Base-by-base conservation (phyloP, 129 eudicot genomes). In the Smallanthus sonchifolius region DNA sequence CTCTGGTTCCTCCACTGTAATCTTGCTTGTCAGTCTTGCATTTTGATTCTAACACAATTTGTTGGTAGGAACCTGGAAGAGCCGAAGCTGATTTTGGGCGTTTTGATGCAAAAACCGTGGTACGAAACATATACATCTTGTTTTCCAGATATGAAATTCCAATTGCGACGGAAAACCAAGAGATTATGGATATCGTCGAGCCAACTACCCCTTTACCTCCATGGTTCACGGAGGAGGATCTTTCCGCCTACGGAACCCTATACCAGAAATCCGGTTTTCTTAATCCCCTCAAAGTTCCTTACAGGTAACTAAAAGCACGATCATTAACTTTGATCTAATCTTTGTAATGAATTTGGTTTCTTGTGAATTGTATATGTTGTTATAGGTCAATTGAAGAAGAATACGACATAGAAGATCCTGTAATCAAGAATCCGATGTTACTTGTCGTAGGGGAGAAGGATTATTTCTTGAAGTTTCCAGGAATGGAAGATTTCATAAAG, bases 161-260 rank as follows among this genome's bases (percentile, higher is more conserved):
- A 9, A 51, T 45, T 6, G 88, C 88, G 1, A 6, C 6, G 2
- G 83, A 84, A 34, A 62, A 71, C 43, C 84, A 87, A 57, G 91
- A 84, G 74, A 81, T 87, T 43, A 78, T 84, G 86, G 86, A 87
- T 43, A 28, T 84, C 9, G 92, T 87, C 0, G 83, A 75, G 14
- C 56, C 75, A n/a, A 65, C 77, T 24, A 65, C 86, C 0, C 88
- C 85, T 3, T 20, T 84, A 6, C 88, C 92, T 5, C 3, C 83
- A 0, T 87, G 86, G 92, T 82, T 87, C 67, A 78, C 72, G 6
- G 88, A 87, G 57, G 86, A 84, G 70, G 92, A 84, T 73, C 81
- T 84, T 66, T 69, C 74, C 2, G 51, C 15, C 8, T 87, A 84
- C 20, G 74, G 49, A 9, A 83, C 75, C 14, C 73, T 84, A 14